A percentile compares a stretch with the other conserved stretches of the same genome.
Evolutionary conservation across 2,329 filamentous ascomycete species (phyloP).

Genomic region (Paecilomyces sp.): DNA sequence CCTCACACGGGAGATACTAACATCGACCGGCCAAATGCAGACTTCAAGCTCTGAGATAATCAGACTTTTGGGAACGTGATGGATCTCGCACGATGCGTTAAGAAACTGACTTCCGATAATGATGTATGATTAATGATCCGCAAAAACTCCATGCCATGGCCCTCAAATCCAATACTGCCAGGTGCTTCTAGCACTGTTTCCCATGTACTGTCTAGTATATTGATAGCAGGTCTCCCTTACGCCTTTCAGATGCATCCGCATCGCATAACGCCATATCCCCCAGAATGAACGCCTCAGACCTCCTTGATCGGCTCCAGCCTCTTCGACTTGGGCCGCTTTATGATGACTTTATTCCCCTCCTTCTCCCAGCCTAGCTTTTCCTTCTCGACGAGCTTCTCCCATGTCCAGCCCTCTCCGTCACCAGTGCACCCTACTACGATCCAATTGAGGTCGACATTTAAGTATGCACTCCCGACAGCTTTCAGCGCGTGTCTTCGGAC

Average conservation of each 20-base stretch:
- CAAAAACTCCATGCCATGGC: neutral
- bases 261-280: neutral
- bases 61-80: neutral
- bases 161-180: neutral
- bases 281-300: conserved; percentile 12
- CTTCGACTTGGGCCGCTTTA: conserved; percentile 49
- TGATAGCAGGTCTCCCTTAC: neutral
- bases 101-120: neutral
- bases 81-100: neutral
- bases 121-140: neutral
- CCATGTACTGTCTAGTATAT: neutral
- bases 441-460: conserved; percentile 67
- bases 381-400: conserved; percentile 60
- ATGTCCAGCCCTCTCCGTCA: conserved; percentile 44
- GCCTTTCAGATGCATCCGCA: neutral
- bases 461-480: conserved; percentile 75
- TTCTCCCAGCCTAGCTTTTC: conserved; percentile 81
- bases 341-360: conserved; percentile 66
- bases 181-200: neutral
- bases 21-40: conserved; percentile 64
- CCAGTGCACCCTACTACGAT: conserved; percentile 50
- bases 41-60: conserved; percentile 62
- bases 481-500: conserved; percentile 73
- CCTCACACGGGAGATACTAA: conserved; percentile 49
- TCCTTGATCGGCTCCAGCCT: conserved; percentile 12